These are phyloP conservation scores for Hyaloscypha variabilis DNA, from an alignment of 495 filamentous ascomycete genomes.

Conservation along the genomic window DNA sequence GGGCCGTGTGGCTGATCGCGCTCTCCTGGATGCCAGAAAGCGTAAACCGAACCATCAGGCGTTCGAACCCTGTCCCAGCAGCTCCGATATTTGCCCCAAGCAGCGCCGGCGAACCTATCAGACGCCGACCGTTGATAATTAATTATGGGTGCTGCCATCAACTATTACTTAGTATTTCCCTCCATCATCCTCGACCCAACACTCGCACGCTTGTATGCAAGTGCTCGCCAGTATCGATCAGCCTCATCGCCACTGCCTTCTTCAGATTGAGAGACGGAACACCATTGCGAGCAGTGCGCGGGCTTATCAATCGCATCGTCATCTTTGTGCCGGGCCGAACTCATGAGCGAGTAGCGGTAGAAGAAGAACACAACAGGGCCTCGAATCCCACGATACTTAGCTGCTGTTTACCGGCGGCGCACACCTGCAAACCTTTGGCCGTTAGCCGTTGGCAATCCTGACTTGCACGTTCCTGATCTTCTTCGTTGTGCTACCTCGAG, in stretches of 20 bases:
- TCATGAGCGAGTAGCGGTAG: slow-evolving; percentile 5
- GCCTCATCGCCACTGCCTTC: neutral
- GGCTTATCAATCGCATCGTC: slow-evolving; percentile 23
- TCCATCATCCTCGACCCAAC: too few relatives aligned
- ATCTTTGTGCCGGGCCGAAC: slow-evolving; percentile 24
- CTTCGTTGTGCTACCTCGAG: slow-evolving; percentile 4
- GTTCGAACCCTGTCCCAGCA: neutral
- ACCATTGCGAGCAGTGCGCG: too few relatives aligned
- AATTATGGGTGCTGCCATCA: neutral
- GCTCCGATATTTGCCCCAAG: slow-evolving; percentile 13
- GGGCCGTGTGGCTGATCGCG: neutral
- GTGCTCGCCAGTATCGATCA: neutral
- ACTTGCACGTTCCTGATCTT: too few relatives aligned
- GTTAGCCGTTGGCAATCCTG: slow-evolving; percentile 10
- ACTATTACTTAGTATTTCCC: neutral
- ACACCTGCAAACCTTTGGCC: slow-evolving; percentile 17
- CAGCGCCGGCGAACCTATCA: slow-evolving; percentile 9
- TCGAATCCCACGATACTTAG: slow-evolving; percentile 17
- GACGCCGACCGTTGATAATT: slow-evolving; percentile 7
- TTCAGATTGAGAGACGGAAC: neutral
- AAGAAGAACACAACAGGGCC: neutral
- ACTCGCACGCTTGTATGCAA: neutral
- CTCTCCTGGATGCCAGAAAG: too few relatives aligned
- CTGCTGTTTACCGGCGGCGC: slow-evolving; percentile 16
- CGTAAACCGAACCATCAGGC: too few relatives aligned